phyloP scores from a whole-genome alignment of 139 green algal species.

The Ettlia oleoabundans region DNA sequence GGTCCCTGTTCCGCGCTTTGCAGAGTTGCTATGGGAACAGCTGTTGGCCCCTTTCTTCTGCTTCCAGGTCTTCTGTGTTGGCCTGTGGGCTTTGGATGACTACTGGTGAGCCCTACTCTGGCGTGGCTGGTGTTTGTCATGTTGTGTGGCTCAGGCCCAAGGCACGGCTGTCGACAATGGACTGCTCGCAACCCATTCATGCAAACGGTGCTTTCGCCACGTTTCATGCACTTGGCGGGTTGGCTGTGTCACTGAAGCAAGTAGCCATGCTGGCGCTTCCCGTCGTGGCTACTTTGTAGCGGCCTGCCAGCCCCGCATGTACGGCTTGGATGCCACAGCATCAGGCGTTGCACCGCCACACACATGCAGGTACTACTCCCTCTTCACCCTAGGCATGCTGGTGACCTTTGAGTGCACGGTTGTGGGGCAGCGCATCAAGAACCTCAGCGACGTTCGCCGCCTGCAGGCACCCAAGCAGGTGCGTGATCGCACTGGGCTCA shows the following conservation, averaged over 20 bases:
- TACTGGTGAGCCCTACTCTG: slow-evolving; percentile 82
- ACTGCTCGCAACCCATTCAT: too few relatives aligned
- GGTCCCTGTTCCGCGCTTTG: slow-evolving; percentile 81
- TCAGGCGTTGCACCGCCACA: too few relatives aligned
- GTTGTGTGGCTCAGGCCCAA: too few relatives aligned
- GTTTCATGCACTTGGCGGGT: too few relatives aligned
- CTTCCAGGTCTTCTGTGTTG: slow-evolving; percentile 97
- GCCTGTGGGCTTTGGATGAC: slow-evolving; percentile 94
- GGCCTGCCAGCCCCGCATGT: background rate
- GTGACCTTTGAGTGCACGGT: slow-evolving; percentile 98
- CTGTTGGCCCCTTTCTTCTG: slow-evolving; percentile 97
- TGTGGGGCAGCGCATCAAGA: slow-evolving; percentile 86
- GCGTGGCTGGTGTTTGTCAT: too few relatives aligned
- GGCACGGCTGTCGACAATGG: too few relatives aligned
- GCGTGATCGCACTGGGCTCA: background rate
- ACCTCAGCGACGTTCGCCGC: slow-evolving; percentile 85
- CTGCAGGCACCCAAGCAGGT: slow-evolving; percentile 83
- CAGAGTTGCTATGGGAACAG: slow-evolving; percentile 87
- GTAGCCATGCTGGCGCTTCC: too few relatives aligned
- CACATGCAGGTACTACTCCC: slow-evolving; percentile 89
- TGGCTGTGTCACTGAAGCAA: too few relatives aligned
- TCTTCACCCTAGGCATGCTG: slow-evolving; percentile 99
- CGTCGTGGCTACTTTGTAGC: too few relatives aligned
- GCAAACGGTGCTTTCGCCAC: too few relatives aligned
- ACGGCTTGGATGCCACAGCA: background rate